These are phyloP conservation scores for Flaveria bidentis DNA, from an alignment of 129 eudicot species.

Conservation along the genomic window DNA sequence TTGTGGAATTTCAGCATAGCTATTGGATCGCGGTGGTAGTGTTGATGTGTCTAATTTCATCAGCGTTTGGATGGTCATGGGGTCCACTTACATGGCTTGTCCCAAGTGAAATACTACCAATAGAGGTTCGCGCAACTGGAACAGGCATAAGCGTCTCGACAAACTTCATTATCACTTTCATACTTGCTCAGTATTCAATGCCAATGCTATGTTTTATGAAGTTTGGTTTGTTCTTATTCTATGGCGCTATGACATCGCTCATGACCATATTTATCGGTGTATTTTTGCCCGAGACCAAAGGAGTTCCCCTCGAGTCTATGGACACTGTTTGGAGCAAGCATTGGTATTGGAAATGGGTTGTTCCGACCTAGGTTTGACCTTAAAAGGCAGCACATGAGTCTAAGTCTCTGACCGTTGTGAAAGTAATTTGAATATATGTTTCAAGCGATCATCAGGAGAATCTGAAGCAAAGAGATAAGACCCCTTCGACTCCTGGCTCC, in stretches of 20 bases:
- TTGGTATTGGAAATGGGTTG: slow-evolving; percentile 46
- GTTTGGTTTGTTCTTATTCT: slow-evolving; percentile 47
- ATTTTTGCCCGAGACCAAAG: slow-evolving; percentile 57
- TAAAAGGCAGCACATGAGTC: background rate
- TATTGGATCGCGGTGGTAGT: slow-evolving; percentile 37
- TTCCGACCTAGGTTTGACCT: slow-evolving; percentile 13
- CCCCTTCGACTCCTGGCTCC: background rate
- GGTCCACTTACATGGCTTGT: slow-evolving; percentile 56
- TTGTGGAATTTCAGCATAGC: slow-evolving; percentile 1
- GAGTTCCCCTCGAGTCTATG: slow-evolving; percentile 46
- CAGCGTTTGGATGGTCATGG: slow-evolving; percentile 63
- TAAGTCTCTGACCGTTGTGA: background rate
- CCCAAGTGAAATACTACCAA: slow-evolving; percentile 50
- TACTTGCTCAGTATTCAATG: slow-evolving; percentile 43
- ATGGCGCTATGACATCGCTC: slow-evolving; percentile 35
- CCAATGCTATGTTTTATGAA: slow-evolving; percentile 44
- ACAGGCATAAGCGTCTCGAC: slow-evolving; percentile 42
- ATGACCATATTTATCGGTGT: slow-evolving; percentile 40
- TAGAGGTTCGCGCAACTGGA: slow-evolving; percentile 48
- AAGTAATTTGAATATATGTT: slow-evolving; percentile 16
- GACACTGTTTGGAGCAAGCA: slow-evolving; percentile 45
- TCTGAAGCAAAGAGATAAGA: slow-evolving; percentile 21
- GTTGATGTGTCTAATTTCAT: slow-evolving; percentile 42
- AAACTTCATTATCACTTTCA: slow-evolving; percentile 41
- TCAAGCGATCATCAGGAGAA: slow-evolving; percentile 11